These are phyloP conservation scores for Thielaviopsis musarum DNA, from an alignment of 2,329 filamentous ascomycete genomes.

Conservation along the genomic window DNA sequence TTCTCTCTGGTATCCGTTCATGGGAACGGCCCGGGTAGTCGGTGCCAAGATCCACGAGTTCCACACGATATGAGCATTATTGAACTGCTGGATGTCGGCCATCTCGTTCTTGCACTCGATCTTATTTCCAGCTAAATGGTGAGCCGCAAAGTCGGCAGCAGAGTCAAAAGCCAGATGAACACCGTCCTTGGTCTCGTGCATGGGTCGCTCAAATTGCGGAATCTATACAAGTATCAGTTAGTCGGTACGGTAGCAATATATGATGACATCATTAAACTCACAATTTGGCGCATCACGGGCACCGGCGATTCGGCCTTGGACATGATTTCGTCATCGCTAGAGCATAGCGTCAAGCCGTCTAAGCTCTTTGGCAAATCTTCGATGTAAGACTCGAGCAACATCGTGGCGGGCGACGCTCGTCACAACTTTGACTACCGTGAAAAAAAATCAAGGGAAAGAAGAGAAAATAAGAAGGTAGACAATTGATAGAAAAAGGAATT, in stretches of 20 bases:
- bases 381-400: too few species aligned
- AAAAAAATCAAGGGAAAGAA: too few species aligned
- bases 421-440: too few species aligned
- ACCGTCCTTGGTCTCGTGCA: conserved; percentile 1
- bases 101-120: conserved; percentile 12
- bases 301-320: too few species aligned
- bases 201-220: background rate
- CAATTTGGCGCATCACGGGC: background rate
- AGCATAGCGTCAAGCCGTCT: too few species aligned
- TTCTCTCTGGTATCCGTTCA: conserved; percentile 3
- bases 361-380: too few species aligned
- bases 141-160: conserved; percentile 4
- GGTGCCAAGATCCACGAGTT: conserved; percentile 11
- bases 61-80: background rate
- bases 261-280: background rate
- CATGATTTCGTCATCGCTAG: too few species aligned
- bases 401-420: too few species aligned
- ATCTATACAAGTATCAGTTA: background rate
- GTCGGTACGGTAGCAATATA: too few species aligned
- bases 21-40: background rate
- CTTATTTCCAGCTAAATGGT: conserved; percentile 6
- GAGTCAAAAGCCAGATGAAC: conserved; percentile 3
- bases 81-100: conserved; percentile 4
- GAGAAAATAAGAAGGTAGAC: too few species aligned
- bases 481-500: too few species aligned